Evolutionary conservation across 176 grass and related monocot species (phyloP), one percentile per base, ranked within the genome.

Genomic region (Puccinellia tenuiflora): DNA sequence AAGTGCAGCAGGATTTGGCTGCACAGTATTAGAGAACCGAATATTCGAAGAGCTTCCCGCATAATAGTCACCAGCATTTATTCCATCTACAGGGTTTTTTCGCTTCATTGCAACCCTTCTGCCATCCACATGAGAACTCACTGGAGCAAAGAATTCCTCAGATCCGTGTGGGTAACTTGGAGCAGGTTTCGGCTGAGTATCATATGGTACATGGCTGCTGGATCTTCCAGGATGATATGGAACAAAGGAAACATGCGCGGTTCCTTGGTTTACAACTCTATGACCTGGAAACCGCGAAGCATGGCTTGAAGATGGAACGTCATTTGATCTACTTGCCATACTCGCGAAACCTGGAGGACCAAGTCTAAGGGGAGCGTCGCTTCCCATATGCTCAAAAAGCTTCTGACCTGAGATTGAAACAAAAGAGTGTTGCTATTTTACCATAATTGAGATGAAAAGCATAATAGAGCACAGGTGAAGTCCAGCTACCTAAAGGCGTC

Each of bases 21-120:
- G 82, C 77, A 66, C 26, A 73, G 33, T 57, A 38, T 85, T 82
- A 77, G 91, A 57, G 38, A 68, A 76, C 33, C 75, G 79, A 80
- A 57, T 20, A 65, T 50, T 93, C 31, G 91, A 94, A 55, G 88
- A 94, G 81, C 92, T 91, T 68, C 86, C 88, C 37, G 55, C 83
- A 86, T 66, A 77, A 81, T 84, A 81, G 83, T 31, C 81, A 66
- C 21, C 40, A 55, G 48, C 62, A 60, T 24, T 73, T 16, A 67
- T 84, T 43, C 82, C 83, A 68, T 85, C 84, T 2, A 25, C 64
- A 67, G 83, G 71, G 46, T 29, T 68, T 63, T 91, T 94, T 69
- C 92, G 78, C 60, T 94, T 94, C 45, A 78, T 20, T 68, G 80
- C 15, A 45, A 60, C 47, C 71, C 65, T 86, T 45, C 88, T 79